These are phyloP conservation scores for Samsoniella hepiali DNA, from an alignment of 2,329 filamentous ascomycete species.

Conservation along the genomic window DNA sequence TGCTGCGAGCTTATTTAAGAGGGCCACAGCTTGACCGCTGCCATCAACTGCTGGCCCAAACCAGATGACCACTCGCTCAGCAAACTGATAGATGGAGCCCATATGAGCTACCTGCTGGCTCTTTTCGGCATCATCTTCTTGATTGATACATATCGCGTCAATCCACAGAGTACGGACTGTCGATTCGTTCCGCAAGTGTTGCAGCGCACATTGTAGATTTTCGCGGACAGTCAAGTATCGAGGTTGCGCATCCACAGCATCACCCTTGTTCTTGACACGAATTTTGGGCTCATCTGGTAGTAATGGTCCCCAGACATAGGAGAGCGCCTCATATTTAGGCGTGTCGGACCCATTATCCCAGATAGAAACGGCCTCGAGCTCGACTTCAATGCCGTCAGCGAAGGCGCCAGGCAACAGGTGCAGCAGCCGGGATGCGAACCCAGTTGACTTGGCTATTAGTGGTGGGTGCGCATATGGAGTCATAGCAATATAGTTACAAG, in stretches of 20 bases:
- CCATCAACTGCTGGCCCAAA: constrained; percentile 21
- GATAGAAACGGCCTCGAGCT: background rate
- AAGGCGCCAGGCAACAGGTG: background rate
- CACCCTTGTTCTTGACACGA: constrained; percentile 16
- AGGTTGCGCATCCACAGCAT: background rate
- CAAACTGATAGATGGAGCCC: constrained; percentile 25
- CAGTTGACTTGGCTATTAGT: background rate
- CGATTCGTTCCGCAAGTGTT: constrained; percentile 19
- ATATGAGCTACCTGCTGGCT: constrained; percentile 25
- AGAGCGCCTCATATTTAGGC: constrained; percentile 23
- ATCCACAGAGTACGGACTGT: constrained; percentile 24
- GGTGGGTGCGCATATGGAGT: background rate
- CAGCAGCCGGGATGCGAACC: background rate
- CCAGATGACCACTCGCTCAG: constrained; percentile 25
- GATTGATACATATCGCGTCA: constrained; percentile 28
- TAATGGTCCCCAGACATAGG: constrained; percentile 24
- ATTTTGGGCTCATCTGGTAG: constrained; percentile 20
- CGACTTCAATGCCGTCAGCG: background rate
- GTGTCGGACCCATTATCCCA: background rate
- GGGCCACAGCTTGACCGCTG: constrained; percentile 19
- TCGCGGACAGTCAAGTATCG: background rate
- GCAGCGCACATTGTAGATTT: constrained; percentile 15
- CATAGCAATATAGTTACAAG: background rate
- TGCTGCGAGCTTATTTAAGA: background rate
- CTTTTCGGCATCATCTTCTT: constrained; percentile 22